phyloP scores from a whole-genome alignment of 208 protist genomes.

The Trichomonas gallinae region DNA sequence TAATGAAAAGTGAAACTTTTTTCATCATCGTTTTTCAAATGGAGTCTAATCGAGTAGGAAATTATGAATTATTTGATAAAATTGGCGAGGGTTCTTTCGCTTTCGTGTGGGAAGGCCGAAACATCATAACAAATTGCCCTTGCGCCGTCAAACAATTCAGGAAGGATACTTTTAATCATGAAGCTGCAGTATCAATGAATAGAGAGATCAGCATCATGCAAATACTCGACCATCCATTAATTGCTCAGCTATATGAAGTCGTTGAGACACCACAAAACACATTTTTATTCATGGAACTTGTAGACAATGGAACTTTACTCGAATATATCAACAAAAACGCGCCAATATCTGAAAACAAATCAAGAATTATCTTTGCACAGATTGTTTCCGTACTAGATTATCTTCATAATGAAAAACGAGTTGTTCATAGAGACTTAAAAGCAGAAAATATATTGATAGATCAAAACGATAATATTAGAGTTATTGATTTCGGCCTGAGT shows the following conservation, averaged over 20 bases:
- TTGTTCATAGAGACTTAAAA: neutral
- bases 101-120: neutral
- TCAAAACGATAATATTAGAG: neutral
- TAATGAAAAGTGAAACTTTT: neutral
- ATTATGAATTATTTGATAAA: neutral
- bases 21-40: neutral
- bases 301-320: neutral
- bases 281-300: neutral
- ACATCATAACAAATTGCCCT: neutral
- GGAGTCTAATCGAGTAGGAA: neutral
- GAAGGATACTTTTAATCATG: neutral
- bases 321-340: neutral
- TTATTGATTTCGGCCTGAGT: constrained; percentile 3
- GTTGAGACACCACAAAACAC: neutral
- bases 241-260: neutral
- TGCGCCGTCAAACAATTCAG: neutral
- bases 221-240: neutral
- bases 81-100: neutral
- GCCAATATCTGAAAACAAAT: neutral
- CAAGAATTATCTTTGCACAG: neutral
- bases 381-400: neutral
- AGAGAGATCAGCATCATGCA: neutral
- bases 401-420: neutral
- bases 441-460: neutral
- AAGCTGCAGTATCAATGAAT: neutral